These are phyloP conservation scores for Acephala macrosclerotiorum DNA, from an alignment of 2,329 filamentous ascomycete genomes.

Conservation along the genomic window DNA sequence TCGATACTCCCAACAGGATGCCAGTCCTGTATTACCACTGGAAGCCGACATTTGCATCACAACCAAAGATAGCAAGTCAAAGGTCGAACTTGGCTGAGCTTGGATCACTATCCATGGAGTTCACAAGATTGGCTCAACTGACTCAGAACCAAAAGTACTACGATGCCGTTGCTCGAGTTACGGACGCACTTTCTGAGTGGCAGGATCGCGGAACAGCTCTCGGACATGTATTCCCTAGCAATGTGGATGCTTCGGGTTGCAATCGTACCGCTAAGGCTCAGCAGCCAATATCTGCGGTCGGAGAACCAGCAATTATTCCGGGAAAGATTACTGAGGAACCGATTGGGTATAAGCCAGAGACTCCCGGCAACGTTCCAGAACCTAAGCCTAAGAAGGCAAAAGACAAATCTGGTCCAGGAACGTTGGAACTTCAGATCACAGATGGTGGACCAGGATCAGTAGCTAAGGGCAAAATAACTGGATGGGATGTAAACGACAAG, in stretches of 20 bases:
- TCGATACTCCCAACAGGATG: conserved; percentile 93
- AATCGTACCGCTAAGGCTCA: conserved; percentile 49
- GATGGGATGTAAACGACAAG: conserved; percentile 36
- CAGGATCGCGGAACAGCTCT: conserved; percentile 73
- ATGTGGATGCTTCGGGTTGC: conserved; percentile 82
- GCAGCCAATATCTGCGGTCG: conserved; percentile 17
- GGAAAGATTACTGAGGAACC: conserved; percentile 31
- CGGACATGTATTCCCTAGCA: conserved; percentile 81
- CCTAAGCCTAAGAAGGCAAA: conserved; percentile 34
- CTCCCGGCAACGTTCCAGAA: conserved; percentile 29
- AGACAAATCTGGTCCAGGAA: conserved; percentile 21
- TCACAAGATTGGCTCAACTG: conserved; percentile 86
- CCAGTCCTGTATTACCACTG: conserved; percentile 82
- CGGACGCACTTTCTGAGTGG: conserved; percentile 77
- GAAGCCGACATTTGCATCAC: conserved; percentile 69
- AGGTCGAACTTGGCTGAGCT: conserved; percentile 60
- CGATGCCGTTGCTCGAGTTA: conserved; percentile 87
- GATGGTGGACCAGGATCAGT: conserved; percentile 34
- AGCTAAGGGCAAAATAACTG: conserved; percentile 35
- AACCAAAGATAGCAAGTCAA: conserved; percentile 67
- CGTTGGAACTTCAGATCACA: conserved; percentile 40
- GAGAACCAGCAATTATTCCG: conserved; percentile 15
- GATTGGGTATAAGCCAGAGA: conserved; percentile 42
- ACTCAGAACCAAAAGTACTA: conserved; percentile 86
- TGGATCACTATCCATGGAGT: conserved; percentile 84